phyloP scores from a whole-genome alignment of 169 alveolate genomes.

The Plasmodium berghei region DNA sequence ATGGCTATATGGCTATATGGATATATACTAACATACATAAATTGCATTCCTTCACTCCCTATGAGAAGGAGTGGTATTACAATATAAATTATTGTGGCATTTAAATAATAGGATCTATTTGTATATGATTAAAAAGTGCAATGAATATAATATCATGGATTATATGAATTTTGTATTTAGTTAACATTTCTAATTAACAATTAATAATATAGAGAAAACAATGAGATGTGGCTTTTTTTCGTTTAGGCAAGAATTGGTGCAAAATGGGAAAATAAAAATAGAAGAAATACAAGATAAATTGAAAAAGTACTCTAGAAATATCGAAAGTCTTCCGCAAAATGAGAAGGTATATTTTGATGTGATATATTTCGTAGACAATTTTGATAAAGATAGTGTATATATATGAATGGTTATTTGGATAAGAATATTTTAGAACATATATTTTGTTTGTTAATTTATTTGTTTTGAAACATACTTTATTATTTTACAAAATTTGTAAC shows the following conservation, averaged over 20 bases:
- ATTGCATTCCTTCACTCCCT: no score
- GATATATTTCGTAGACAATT: no score
- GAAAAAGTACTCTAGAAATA: conserved; percentile 28
- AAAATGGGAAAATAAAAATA: conserved; percentile 62
- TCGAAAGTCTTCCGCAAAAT: conserved; percentile 24
- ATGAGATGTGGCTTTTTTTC: not conserved
- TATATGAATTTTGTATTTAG: no score
- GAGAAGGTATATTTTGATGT: conserved; percentile 34
- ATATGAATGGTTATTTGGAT: not conserved
- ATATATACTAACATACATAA: no score
- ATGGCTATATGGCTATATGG: no score
- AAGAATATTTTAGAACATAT: not conserved
- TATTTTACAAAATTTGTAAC: not conserved
- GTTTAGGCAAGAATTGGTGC: conserved; percentile 55
- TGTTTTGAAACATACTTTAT: not conserved
- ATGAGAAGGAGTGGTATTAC: no score
- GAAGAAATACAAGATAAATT: conserved; percentile 61
- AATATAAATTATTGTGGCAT: no score
- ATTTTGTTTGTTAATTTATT: not conserved
- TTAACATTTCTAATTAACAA: no score
- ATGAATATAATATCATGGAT: no score
- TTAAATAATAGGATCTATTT: no score
- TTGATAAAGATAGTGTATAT: not conserved
- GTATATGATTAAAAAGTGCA: no score
- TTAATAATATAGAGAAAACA: not conserved